Evolutionary conservation across 176 grass and related monocot genomes (phyloP).

Genomic region (Oryza meridionalis): DNA sequence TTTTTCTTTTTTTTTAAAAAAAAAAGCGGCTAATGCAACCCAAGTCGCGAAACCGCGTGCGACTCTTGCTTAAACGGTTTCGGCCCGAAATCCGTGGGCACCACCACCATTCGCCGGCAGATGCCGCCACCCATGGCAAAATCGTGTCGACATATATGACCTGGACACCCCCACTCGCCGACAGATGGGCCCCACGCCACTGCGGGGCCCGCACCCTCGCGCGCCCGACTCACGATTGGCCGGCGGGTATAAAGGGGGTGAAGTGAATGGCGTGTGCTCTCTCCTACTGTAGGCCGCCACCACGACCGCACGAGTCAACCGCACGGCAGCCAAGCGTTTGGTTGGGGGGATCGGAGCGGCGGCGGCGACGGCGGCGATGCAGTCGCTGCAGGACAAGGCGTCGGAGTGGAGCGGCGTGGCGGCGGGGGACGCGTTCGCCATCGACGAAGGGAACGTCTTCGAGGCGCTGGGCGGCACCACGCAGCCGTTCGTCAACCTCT

Average conservation of each 20-base stretch:
- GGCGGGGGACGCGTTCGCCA: conserved; percentile 74
- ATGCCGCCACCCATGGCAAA: not conserved
- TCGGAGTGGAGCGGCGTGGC: conserved; percentile 94
- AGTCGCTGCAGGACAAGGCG: conserved; percentile 92
- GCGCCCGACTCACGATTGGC: conserved; percentile 12
- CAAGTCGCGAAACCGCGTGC: too few relatives aligned
- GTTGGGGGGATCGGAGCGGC: not conserved
- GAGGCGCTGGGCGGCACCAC: conserved; percentile 73
- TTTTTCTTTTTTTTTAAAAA: too few relatives aligned
- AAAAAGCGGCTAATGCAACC: too few relatives aligned
- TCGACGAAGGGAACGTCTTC: conserved; percentile 86
- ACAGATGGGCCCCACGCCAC: not conserved
- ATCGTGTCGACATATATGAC: conserved; percentile 26
- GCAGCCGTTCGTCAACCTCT: conserved; percentile 91
- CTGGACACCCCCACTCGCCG: not conserved
- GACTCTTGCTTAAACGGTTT: too few relatives aligned
- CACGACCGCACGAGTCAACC: conserved; percentile 11
- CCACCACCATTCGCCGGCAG: not conserved
- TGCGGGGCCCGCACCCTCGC: not conserved
- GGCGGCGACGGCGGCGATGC: conserved; percentile 40
- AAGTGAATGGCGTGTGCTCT: too few relatives aligned
- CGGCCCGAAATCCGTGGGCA: not conserved
- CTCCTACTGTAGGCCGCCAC: too few relatives aligned
- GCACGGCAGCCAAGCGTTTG: not conserved
- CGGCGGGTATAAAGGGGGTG: conserved; percentile 2